These are phyloP conservation scores for Nicotiana noctiflora DNA, from an alignment of 257 asterid species.

Conservation along the genomic window DNA sequence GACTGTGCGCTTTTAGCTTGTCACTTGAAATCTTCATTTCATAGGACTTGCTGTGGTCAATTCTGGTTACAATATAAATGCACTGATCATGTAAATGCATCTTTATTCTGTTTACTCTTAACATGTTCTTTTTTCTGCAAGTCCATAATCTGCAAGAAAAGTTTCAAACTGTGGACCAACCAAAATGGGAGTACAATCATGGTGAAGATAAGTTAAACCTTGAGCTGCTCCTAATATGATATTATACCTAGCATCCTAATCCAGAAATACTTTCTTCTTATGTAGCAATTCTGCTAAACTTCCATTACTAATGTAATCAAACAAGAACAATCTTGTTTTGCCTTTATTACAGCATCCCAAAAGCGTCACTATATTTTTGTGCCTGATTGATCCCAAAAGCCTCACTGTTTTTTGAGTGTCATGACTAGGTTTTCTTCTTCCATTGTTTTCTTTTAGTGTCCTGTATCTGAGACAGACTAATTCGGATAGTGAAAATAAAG, in stretches of 20 bases:
- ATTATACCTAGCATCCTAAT: constrained; percentile 71
- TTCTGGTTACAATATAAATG: background rate
- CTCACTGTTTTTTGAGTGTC: background rate
- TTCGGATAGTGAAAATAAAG: background rate
- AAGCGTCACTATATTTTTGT: constrained; percentile 66
- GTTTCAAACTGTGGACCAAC: constrained; percentile 58
- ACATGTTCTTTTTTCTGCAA: constrained; percentile 9
- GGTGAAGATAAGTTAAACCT: constrained; percentile 70
- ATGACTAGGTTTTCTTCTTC: background rate
- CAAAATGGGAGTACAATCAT: constrained; percentile 66
- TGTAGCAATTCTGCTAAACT: constrained; percentile 56
- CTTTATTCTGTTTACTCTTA: background rate
- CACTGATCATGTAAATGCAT: background rate
- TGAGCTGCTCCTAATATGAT: constrained; percentile 64
- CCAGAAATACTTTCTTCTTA: constrained; percentile 35
- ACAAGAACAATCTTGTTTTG: constrained; percentile 50
- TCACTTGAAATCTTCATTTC: background rate
- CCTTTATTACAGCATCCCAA: constrained; percentile 73
- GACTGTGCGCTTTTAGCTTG: background rate
- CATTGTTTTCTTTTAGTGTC: background rate
- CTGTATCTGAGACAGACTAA: background rate
- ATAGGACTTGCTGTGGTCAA: background rate
- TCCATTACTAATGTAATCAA: constrained; percentile 67
- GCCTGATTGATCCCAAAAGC: constrained; percentile 51
- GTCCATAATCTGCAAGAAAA: constrained; percentile 71